These are phyloP conservation scores for Cubamyces lactineus DNA, from an alignment of 768 basidiomycete genomes.

Conservation along the genomic window DNA sequence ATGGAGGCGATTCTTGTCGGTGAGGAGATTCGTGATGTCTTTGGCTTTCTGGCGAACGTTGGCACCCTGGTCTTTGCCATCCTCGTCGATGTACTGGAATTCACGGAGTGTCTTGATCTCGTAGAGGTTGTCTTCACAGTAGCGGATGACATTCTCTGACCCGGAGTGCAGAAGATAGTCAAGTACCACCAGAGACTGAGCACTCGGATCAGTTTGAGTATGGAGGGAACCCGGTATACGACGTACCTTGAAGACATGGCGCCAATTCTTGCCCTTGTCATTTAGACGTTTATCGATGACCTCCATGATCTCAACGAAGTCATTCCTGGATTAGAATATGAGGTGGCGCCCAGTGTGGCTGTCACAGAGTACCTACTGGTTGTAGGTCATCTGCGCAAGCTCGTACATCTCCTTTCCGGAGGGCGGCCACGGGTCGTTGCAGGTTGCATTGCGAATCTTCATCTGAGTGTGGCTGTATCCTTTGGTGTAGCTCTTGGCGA, in stretches of 20 bases:
- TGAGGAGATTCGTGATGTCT: constrained; percentile 90
- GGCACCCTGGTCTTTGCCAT: constrained; percentile 90
- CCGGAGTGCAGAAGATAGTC: constrained; percentile 95
- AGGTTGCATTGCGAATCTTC: constrained; percentile 94
- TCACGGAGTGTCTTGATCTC: constrained; percentile 97
- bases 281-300: constrained; percentile 96
- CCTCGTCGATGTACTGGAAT: constrained; percentile 94
- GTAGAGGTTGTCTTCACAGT: constrained; percentile 95
- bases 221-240: no score
- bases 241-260: constrained; percentile 93
- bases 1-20: constrained; percentile 77
- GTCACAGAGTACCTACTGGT: constrained; percentile 61
- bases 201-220: not conserved
- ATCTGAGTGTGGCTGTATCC: constrained; percentile 92
- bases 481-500: constrained; percentile 91
- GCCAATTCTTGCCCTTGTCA: constrained; percentile 99
- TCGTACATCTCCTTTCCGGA: constrained; percentile 98
- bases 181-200: constrained; percentile 81
- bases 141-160: constrained; percentile 93
- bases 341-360: not conserved
- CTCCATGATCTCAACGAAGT: constrained; percentile 98
- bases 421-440: constrained; percentile 95
- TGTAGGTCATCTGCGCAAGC: constrained; percentile 91
- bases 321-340: constrained; percentile 52
- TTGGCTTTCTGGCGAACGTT: constrained; percentile 96